Conservation (phyloP, 345 rosid genomes). For the Dipteronia dyeriana region DNA sequence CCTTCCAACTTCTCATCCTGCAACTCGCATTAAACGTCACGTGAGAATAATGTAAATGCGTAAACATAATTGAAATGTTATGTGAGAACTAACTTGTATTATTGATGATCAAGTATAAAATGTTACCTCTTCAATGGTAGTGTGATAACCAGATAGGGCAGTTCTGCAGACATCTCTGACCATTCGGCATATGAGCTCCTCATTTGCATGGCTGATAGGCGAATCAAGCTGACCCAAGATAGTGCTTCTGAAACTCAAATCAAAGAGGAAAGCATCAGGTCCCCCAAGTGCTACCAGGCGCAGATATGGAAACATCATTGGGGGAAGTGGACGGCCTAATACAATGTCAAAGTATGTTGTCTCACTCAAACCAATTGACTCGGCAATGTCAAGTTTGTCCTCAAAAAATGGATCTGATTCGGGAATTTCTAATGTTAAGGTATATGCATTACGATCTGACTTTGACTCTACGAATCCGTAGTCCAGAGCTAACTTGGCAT, state of each 20-base stretch:
- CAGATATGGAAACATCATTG: conserved; percentile 67
- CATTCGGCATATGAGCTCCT: conserved; percentile 81
- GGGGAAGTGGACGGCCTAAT: conserved; percentile 68
- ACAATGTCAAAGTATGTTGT: conserved; percentile 71
- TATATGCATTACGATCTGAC: conserved; percentile 64
- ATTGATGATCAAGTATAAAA: background rate
- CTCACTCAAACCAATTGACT: conserved; percentile 70
- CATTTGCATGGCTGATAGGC: conserved; percentile 79
- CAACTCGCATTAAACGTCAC: background rate
- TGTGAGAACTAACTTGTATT: background rate
- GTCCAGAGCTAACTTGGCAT: conserved; percentile 88
- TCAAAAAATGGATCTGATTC: conserved; percentile 68
- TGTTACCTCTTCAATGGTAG: conserved; percentile 79
- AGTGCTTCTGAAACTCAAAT: conserved; percentile 74
- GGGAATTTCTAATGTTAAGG: conserved; percentile 69
- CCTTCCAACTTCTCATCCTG: conserved; percentile 76
- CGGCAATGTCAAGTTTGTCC: conserved; percentile 88
- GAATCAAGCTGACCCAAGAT: conserved; percentile 87
- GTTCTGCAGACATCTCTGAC: conserved; percentile 78
- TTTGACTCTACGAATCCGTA: conserved; percentile 81
- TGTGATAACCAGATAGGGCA: conserved; percentile 69
- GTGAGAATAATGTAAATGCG: background rate
- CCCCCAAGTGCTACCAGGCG: conserved; percentile 88
- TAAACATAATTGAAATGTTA: background rate
- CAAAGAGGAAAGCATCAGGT: conserved; percentile 72